Evolutionary conservation across 257 asterid species (phyloP).

Genomic region (Capsicum baccatum): DNA sequence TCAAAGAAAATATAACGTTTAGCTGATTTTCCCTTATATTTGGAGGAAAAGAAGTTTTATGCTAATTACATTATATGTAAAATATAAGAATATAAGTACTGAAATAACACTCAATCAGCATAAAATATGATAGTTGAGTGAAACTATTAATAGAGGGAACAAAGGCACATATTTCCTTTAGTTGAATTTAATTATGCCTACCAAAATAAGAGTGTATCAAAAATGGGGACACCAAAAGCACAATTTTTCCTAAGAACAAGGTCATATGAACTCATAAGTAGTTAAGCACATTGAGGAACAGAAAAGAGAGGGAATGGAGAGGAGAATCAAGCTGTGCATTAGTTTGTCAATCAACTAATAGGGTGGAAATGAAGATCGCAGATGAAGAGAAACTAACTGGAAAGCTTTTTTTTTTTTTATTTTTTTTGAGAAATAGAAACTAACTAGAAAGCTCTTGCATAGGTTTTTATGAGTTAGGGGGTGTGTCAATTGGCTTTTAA

Average conservation of each 20-base stretch:
- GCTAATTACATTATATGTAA: not conserved
- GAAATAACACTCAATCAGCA: constrained; percentile 3
- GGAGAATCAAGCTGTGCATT: not conserved
- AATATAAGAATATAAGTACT: not conserved
- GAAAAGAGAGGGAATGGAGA: not conserved
- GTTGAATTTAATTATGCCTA: not conserved
- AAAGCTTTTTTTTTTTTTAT: no score
- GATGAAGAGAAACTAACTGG: not conserved
- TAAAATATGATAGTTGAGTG: not conserved
- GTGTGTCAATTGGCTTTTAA: no score
- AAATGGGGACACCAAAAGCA: not conserved
- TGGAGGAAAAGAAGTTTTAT: not conserved
- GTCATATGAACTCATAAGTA: not conserved
- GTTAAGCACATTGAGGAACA: not conserved
- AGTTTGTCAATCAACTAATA: not conserved
- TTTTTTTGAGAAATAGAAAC: not conserved
- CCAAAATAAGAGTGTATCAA: not conserved
- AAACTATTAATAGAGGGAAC: not conserved
- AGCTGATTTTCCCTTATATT: not conserved
- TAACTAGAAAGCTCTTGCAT: no score
- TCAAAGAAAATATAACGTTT: not conserved
- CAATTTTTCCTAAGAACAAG: not conserved
- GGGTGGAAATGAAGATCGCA: not conserved
- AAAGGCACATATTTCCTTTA: not conserved
- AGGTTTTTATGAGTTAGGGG: no score